phyloP scores from a whole-genome alignment of 2,329 filamentous ascomycete genomes.

The Cadophora gregata region DNA sequence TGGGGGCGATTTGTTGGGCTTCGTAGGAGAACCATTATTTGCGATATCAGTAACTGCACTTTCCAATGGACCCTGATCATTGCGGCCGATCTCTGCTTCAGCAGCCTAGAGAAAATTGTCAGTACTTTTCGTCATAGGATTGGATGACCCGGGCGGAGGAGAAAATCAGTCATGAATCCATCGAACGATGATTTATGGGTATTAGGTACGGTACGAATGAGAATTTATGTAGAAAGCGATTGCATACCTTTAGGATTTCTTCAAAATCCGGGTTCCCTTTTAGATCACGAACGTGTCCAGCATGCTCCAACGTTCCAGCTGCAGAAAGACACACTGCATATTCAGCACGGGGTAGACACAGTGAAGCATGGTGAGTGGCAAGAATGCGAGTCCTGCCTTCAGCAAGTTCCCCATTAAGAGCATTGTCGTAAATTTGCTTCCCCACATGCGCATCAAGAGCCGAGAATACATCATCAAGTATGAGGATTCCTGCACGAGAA shows the following conservation, averaged over 20 bases:
- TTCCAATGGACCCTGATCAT: background rate
- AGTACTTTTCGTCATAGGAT: background rate
- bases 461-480: conserved; percentile 85
- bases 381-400: conserved; percentile 73
- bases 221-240: background rate
- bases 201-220: background rate
- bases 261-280: conserved; percentile 20
- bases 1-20: conserved; percentile 21
- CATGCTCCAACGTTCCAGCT: conserved; percentile 22
- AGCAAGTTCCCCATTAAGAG: conserved; percentile 71
- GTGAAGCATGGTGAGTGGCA: conserved; percentile 78
- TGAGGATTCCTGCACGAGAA: conserved; percentile 73
- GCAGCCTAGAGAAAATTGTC: conserved; percentile 11
- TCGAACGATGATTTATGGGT: background rate
- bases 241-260: conserved; percentile 24
- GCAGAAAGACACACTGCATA: conserved; percentile 67
- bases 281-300: conserved; percentile 25
- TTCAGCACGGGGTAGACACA: conserved; percentile 72
- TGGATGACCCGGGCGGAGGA: background rate
- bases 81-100: conserved; percentile 16
- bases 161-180: background rate
- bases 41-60: background rate
- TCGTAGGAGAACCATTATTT: conserved; percentile 3
- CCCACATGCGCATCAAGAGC: conserved; percentile 82
- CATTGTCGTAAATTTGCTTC: conserved; percentile 77